Base-by-base conservation (phyloP, 768 basidiomycete species). In the Galerina marginata region DNA sequence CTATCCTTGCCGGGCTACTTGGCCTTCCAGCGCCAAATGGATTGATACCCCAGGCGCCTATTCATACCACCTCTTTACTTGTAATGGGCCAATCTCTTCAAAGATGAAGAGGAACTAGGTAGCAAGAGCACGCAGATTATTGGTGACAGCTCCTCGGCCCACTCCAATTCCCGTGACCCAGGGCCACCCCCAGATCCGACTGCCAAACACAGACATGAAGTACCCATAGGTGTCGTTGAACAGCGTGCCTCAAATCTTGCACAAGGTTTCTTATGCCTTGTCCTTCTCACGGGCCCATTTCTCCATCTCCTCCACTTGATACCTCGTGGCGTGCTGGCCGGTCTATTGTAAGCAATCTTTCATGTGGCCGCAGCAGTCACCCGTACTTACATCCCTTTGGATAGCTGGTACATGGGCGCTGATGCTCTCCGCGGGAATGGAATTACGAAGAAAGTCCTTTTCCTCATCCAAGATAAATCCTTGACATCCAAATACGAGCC, bases 231-330 rank as follows among this genome's bases (percentile, higher is more conserved):
- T 0, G 91, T 97, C 1, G 91, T 97, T 4, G 95, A 98, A 71
- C 95, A 97, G 74, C 83, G 95, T n/a, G 86, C 93, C 10, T 96
- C 93, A 7, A 96, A 97, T 70, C 81, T 97, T 16, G 89, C 87
- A 0, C 92, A 97, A 72, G 93, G 96, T 20, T 74, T 85, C 11
- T 74, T 93, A 37, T 92, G 86, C 69, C 82, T 97, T 6, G 86
- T 94, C 15, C 81, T 95, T 20, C 85, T 97, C 62, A 88, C 87
- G 0, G 85, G 87, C 0, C 95, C 95, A 0, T 91, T 97, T 71
- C 72, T 97, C 46, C 90, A 91, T 65, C 80, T 96, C 23, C 75
- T 96, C 26, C 81, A 83, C 39, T 78, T 93, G 59, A 92, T 97
- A 59, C 93, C 95, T 0, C 80, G 93, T 71, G 89, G 89, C 36